Evolutionary conservation across 2,329 filamentous ascomycete species (phyloP).

Genomic region (Apiospora phragmitis): DNA sequence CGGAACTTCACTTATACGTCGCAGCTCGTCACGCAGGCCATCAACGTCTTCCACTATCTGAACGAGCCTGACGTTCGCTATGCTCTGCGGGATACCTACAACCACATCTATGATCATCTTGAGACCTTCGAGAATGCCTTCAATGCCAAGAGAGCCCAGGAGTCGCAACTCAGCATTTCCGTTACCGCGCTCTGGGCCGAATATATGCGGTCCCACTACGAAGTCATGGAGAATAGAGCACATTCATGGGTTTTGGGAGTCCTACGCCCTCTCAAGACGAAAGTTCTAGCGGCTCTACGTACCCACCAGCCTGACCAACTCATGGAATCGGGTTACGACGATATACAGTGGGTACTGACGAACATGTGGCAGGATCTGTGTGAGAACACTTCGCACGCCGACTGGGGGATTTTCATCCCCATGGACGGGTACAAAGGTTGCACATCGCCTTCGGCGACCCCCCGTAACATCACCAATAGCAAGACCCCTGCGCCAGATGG

Average conservation of each 20-base stretch:
- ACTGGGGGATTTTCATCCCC: conserved; percentile 27
- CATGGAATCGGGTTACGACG: background rate
- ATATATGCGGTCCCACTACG: conserved; percentile 26
- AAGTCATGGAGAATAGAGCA: conserved; percentile 19
- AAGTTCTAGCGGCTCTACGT: conserved; percentile 14
- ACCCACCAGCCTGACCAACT: background rate
- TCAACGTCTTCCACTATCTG: conserved; percentile 29
- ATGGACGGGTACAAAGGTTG: conserved; percentile 30
- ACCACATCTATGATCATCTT: conserved; percentile 27
- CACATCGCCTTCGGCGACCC: background rate
- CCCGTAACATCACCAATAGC: background rate
- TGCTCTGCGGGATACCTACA: conserved; percentile 26
- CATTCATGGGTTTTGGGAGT: conserved; percentile 27
- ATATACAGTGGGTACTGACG: conserved; percentile 20
- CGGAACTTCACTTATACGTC: background rate
- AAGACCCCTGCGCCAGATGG: background rate
- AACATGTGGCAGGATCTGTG: conserved; percentile 26
- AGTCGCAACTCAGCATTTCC: conserved; percentile 13
- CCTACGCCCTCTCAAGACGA: conserved; percentile 23
- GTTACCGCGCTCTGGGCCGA: conserved; percentile 19
- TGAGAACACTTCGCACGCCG: conserved; percentile 23
- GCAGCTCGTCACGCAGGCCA: conserved; percentile 10
- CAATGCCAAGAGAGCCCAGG: conserved; percentile 20
- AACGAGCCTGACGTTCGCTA: conserved; percentile 22
- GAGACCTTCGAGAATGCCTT: conserved; percentile 25